A percentile compares a stretch with the other conserved stretches of the same genome.
Evolutionary conservation across 1,139 yeast species (phyloP).

Genomic region (Hanseniaspora uvarum): DNA sequence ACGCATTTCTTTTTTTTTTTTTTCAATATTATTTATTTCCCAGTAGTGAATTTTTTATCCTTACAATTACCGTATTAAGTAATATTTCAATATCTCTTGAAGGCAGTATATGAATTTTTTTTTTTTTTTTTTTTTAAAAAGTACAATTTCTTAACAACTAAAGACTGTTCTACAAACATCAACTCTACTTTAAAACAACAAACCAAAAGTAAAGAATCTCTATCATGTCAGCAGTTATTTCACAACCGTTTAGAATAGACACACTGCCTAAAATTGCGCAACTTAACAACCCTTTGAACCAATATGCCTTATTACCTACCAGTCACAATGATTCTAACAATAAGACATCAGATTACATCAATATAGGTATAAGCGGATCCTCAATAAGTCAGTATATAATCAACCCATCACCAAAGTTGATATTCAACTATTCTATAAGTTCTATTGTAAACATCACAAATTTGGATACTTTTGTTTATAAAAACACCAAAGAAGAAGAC

Average conservation of each 20-base stretch:
- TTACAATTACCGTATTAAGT: neutral
- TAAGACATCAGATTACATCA: slow-evolving; percentile 26
- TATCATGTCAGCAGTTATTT: slow-evolving; percentile 22
- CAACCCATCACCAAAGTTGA: slow-evolving; percentile 69
- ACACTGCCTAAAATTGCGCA: slow-evolving; percentile 29
- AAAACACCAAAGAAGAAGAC: slow-evolving; percentile 16
- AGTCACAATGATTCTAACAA: slow-evolving; percentile 21
- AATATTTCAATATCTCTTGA: neutral
- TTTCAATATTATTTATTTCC: too few relatives aligned
- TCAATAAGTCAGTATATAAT: slow-evolving; percentile 61
- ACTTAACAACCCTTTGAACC: slow-evolving; percentile 25
- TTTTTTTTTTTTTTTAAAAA: neutral
- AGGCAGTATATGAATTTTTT: neutral
- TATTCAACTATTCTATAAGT: slow-evolving; percentile 32
- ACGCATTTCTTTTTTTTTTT: neutral
- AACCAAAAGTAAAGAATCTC: neutral
- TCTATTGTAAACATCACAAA: slow-evolving; percentile 31
- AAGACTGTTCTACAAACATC: neutral
- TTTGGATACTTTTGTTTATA: slow-evolving; percentile 23
- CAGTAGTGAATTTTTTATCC: neutral
- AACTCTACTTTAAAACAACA: too few relatives aligned
- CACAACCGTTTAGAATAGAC: slow-evolving; percentile 31
- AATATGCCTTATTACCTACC: slow-evolving; percentile 24
- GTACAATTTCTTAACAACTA: neutral
- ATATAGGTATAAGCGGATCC: slow-evolving; percentile 68